phyloP scores from a whole-genome alignment of 768 basidiomycete species.

The Harrya chromipes region DNA sequence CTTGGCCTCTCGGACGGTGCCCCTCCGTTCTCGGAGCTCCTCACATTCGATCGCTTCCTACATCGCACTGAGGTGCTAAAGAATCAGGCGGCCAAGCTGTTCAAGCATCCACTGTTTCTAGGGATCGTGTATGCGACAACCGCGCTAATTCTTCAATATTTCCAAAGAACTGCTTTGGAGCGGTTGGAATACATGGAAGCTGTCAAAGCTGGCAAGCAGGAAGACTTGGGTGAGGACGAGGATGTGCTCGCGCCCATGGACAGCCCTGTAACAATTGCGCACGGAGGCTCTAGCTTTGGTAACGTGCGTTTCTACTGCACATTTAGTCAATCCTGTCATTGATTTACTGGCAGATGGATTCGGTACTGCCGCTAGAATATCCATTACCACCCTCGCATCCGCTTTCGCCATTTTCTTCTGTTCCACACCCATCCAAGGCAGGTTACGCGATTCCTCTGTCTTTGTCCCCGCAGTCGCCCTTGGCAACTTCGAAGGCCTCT shows the following conservation, averaged over 20 bases:
- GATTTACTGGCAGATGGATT: constrained; percentile 28
- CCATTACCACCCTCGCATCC: no score
- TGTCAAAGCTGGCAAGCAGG: not conserved
- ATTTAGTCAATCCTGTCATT: not conserved
- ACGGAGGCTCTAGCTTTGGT: no score
- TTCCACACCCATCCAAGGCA: no score
- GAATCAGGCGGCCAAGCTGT: constrained; percentile 31
- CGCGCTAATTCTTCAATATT: constrained; percentile 8
- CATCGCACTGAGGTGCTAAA: constrained; percentile 38
- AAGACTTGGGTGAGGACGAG: not conserved
- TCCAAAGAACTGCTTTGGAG: constrained; percentile 16
- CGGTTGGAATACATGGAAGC: constrained; percentile 19
- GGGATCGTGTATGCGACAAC: constrained; percentile 33
- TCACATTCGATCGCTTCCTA: constrained; percentile 45
- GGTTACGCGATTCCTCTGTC: no score
- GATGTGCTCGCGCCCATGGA: not conserved
- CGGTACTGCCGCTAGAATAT: not conserved
- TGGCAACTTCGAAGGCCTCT: no score
- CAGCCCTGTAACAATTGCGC: no score
- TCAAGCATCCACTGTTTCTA: constrained; percentile 43
- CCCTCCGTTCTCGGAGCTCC: no score
- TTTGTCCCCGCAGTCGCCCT: no score
- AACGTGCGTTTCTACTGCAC: constrained; percentile 6
- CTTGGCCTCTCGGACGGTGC: no score
- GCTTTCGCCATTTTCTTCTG: no score